Evolutionary conservation across 2,329 filamentous ascomycete genomes (phyloP).

Genomic region (Botrytis hyacinthi): DNA sequence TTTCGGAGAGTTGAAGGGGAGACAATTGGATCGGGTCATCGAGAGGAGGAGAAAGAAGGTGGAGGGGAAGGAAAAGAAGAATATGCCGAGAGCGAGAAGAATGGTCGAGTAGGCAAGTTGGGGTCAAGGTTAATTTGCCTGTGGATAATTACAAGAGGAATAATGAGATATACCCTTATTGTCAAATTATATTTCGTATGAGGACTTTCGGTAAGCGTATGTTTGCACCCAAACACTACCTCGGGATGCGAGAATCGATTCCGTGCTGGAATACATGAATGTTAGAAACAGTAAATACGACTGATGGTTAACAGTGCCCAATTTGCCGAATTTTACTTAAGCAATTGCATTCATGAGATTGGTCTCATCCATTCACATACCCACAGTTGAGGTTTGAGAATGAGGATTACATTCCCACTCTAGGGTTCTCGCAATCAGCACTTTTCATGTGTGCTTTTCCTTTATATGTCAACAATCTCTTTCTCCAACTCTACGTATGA

Average conservation of each 20-base stretch:
- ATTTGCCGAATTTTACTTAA: neutral
- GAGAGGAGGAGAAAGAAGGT: conserved; percentile 89
- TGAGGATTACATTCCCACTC: neutral
- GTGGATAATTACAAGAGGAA: neutral
- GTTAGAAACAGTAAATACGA: too few species aligned
- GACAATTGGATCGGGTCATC: conserved; percentile 79
- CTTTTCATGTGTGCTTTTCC: neutral
- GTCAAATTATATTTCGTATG: neutral
- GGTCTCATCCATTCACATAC: neutral
- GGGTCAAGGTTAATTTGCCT: neutral
- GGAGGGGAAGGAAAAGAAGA: conserved; percentile 78
- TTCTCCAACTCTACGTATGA: neutral
- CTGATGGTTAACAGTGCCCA: neutral
- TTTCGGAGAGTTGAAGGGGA: conserved; percentile 80
- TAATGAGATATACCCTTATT: neutral
- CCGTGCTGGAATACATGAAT: neutral
- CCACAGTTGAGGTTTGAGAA: neutral
- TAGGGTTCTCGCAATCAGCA: neutral
- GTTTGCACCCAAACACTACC: neutral
- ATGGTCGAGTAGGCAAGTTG: conserved; percentile 34
- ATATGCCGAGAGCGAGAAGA: conserved; percentile 58
- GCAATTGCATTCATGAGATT: neutral
- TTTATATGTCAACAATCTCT: neutral
- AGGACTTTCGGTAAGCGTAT: neutral
- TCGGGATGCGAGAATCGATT: neutral